These are phyloP conservation scores for Xanthoceras sorbifolium DNA, from an alignment of 345 rosid species.

Conservation along the genomic window DNA sequence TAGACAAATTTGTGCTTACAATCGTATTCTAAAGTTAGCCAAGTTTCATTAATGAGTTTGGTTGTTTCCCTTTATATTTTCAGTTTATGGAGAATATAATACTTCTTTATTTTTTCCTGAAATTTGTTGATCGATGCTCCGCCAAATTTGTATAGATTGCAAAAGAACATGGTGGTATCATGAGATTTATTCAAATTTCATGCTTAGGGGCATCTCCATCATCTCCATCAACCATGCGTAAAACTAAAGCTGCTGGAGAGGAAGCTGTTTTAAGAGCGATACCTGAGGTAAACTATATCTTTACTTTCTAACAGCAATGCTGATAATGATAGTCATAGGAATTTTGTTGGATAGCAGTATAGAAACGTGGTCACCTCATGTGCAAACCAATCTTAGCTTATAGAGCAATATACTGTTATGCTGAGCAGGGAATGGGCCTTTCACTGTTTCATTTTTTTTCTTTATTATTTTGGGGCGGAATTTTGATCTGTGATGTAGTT, in stretches of 20 bases:
- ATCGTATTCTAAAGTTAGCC: no score
- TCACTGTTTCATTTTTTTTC: neutral
- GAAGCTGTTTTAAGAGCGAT: conserved; percentile 77
- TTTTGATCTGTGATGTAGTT: neutral
- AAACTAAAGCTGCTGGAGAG: conserved; percentile 94
- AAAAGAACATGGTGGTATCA: conserved; percentile 95
- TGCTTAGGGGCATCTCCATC: conserved; percentile 84
- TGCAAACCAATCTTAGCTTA: neutral
- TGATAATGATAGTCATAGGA: neutral
- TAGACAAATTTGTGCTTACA: no score
- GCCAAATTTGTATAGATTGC: conserved; percentile 64
- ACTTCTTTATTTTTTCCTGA: neutral
- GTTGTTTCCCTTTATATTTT: neutral
- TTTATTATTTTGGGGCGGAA: neutral
- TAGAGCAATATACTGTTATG: neutral
- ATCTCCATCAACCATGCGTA: conserved; percentile 78
- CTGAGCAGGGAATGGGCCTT: neutral
- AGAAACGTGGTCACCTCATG: neutral
- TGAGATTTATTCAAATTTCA: conserved; percentile 95
- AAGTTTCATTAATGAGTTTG: neutral
- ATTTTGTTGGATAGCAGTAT: conserved; percentile 1
- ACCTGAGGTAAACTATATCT: conserved; percentile 62
- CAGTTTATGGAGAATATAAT: conserved; percentile 8
- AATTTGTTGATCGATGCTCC: neutral
- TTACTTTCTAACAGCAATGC: conserved; percentile 2